Percentiles rank a stretch among this genome's conserved stretches.
Evolutionary conservation across 1,139 yeast genomes (phyloP).

Genomic region (Lodderomyces orthopsilosis): DNA sequence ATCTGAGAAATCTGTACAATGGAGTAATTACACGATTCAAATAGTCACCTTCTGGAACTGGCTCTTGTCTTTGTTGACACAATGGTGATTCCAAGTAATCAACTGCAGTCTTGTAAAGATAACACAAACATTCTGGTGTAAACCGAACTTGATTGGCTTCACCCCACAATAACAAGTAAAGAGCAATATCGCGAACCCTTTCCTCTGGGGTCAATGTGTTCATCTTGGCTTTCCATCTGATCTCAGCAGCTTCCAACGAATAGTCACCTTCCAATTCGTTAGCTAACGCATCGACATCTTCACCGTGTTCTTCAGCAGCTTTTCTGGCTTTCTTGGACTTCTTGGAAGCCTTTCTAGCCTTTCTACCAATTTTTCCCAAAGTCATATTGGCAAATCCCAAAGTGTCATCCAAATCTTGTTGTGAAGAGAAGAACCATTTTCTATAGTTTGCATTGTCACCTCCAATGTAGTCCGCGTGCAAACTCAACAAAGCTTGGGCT

Average conservation of each 20-base stretch:
- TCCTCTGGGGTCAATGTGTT: slow-evolving; percentile 54
- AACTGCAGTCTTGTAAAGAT: slow-evolving; percentile 87
- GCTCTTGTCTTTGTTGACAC: slow-evolving; percentile 86
- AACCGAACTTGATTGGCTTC: slow-evolving; percentile 97
- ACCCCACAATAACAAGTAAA: slow-evolving; percentile 93
- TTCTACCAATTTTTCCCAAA: slow-evolving; percentile 64
- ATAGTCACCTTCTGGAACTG: slow-evolving; percentile 95
- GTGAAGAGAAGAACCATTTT: slow-evolving; percentile 46
- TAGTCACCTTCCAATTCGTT: slow-evolving; percentile 87
- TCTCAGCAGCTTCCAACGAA: slow-evolving; percentile 52
- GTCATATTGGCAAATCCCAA: slow-evolving; percentile 58
- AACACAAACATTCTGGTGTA: slow-evolving; percentile 89
- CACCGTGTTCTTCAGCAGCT: slow-evolving; percentile 50
- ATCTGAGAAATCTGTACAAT: slow-evolving; percentile 81
- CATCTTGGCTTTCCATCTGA: slow-evolving; percentile 52
- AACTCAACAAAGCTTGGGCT: slow-evolving; percentile 83
- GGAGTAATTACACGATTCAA: slow-evolving; percentile 92
- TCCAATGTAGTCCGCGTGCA: slow-evolving; percentile 89
- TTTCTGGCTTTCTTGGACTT: slow-evolving; percentile 63
- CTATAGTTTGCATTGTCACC: slow-evolving; percentile 45
- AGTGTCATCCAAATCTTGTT: slow-evolving; percentile 39
- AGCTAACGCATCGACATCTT: slow-evolving; percentile 53
- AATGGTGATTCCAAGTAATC: slow-evolving; percentile 86
- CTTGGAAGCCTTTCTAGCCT: slow-evolving; percentile 52
- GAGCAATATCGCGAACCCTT: slow-evolving; percentile 85